Base-by-base conservation (phyloP, 495 filamentous ascomycete genomes). In the Evansstolkia leycettana region DNA sequence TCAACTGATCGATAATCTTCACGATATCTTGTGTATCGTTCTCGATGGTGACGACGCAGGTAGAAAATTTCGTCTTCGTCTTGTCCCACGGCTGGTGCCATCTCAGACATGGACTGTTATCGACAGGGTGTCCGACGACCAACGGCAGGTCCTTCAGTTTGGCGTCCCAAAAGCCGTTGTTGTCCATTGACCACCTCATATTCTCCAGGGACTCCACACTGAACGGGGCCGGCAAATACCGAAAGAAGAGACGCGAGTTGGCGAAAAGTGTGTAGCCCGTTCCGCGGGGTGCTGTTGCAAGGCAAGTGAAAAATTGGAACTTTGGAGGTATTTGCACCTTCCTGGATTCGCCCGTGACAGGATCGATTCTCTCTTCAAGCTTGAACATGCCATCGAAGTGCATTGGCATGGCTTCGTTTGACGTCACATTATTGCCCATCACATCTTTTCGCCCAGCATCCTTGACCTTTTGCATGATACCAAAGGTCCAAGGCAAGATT, bases 341-440 rank as follows among this genome's bases (percentile, higher is more conserved):
- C 29, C 33, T 45, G 8, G 9, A 52, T 40, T 48, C 43, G 8
- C 46, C 55, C 9, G 40, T 54, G 8, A 18, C 41, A 6, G 57
- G 49, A 27, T 60, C 48, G 0, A 42, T 50, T 20, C 56, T 33
- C 17, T 62, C 57, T 13, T 57, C 57, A 9, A 65, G 60, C 32
- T 69, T 70, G 50, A 73, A 75, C 18, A 72, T 50, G 0, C 70
- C 71, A 29, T 74, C 70, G 28, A 62, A 73, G 37, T 74, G 70
- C 51, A 70, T 69, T 3, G 70, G 67, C 69, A 74, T 72, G 24
- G 57, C 59, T 38, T 76, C 70, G 28, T 52, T 56, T 5, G 62
- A 67, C 1, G 64, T 54, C 16, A 73, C 64, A 28, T 67, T 70
- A 35, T 69, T 72, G 15, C 26, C 52, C 45, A 36, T 54, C 33